These are phyloP conservation scores for Solanum bulbocastanum DNA, from an alignment of 257 asterid genomes.

Conservation along the genomic window DNA sequence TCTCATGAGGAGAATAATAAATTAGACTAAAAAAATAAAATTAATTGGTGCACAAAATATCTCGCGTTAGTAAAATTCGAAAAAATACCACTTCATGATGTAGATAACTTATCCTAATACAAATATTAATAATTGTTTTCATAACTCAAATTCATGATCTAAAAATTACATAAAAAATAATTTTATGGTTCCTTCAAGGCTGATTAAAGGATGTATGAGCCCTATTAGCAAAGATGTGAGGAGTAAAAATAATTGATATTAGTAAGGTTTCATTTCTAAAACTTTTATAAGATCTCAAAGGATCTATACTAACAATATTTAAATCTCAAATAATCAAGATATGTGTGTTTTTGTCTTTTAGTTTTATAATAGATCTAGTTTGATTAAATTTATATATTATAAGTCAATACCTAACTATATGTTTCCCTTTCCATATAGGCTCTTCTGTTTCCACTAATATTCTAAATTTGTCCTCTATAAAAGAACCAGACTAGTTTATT, in stretches of 20 bases:
- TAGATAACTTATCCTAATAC: neutral
- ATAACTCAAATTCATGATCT: neutral
- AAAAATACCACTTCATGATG: fast-evolving
- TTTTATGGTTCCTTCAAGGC: fast-evolving
- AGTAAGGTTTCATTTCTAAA: conserved; percentile 2
- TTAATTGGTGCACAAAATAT: neutral
- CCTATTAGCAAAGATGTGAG: neutral
- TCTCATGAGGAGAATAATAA: neutral
- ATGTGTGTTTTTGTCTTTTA: neutral
- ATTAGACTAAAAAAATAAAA: neutral
- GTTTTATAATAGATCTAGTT: neutral
- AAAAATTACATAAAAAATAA: neutral
- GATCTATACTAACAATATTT: neutral
- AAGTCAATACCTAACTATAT: conserved; percentile 9
- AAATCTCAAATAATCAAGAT: neutral
- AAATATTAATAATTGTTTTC: neutral
- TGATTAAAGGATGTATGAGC: neutral
- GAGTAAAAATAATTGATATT: neutral
- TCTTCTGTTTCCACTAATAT: conserved; percentile 4
- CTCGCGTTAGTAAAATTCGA: fast-evolving
- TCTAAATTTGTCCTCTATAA: neutral
- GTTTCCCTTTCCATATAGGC: neutral
- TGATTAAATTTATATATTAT: neutral
- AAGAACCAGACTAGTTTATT: neutral
- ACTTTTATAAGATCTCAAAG: neutral